Conservation (phyloP, 345 rosid genomes). For the Linum lewisii region DNA sequence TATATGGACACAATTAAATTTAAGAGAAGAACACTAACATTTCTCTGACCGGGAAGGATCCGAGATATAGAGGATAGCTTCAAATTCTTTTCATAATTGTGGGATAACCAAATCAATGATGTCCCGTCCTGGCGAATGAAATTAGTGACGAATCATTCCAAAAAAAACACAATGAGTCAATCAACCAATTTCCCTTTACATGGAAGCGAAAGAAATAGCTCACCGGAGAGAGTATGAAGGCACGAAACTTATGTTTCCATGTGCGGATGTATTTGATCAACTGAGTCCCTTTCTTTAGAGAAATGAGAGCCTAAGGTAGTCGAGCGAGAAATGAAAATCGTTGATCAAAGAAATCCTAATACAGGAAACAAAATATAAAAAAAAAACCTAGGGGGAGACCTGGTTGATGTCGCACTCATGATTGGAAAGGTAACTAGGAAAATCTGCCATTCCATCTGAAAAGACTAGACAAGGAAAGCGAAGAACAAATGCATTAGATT, state of each 20-base stretch:
- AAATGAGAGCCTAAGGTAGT: slow-evolving; percentile 49
- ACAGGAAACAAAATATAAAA: no score
- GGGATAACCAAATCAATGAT: slow-evolving; percentile 71
- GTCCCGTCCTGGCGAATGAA: slow-evolving; percentile 67
- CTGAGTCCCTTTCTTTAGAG: slow-evolving; percentile 78
- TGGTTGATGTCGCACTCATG: slow-evolving; percentile 85
- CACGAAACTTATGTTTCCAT: slow-evolving; percentile 88
- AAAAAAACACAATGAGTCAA: not conserved
- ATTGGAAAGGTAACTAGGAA: slow-evolving; percentile 45
- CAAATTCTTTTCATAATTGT: slow-evolving; percentile 60
- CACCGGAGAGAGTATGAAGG: slow-evolving; percentile 41
- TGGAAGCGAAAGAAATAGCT: slow-evolving; percentile 19
- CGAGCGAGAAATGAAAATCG: not conserved
- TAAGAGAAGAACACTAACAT: slow-evolving; percentile 43
- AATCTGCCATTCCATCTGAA: slow-evolving; percentile 99
- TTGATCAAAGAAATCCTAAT: not conserved
- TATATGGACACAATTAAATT: not conserved
- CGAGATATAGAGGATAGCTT: slow-evolving; percentile 52
- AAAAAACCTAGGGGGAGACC: slow-evolving; percentile 20
- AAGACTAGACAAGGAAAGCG: slow-evolving; percentile 31
- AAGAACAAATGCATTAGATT: slow-evolving; percentile 31
- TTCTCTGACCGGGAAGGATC: slow-evolving; percentile 90
- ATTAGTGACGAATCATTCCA: not conserved
- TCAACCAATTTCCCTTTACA: not conserved
- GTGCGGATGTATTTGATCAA: slow-evolving; percentile 85